Percentiles rank a stretch among this genome's conserved stretches.
phyloP scores from a whole-genome alignment of 2,329 filamentous ascomycete genomes.

The Aspergillus uvarum region DNA sequence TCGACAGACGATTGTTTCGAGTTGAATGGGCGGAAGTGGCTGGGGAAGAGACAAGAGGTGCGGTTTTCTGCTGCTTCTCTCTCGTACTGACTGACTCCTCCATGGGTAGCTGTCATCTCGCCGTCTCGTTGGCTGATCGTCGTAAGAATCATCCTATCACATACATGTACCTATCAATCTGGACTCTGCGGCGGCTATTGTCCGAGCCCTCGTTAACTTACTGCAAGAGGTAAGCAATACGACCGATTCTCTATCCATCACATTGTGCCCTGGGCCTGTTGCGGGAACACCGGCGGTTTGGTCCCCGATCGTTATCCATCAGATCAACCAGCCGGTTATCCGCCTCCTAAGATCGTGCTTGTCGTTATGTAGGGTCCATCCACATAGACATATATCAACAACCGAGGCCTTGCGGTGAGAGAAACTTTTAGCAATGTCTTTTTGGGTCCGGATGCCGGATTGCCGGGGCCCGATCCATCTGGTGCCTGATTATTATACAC shows the following conservation, averaged over 20 bases:
- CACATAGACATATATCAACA: too few relatives aligned
- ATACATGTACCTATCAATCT: neutral
- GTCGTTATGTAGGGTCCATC: too few relatives aligned
- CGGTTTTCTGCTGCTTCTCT: neutral
- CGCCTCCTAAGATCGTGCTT: too few relatives aligned
- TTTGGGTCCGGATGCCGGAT: neutral
- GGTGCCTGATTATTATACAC: neutral
- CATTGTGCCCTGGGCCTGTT: neutral
- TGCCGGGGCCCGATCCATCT: neutral
- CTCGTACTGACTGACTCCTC: too few relatives aligned
- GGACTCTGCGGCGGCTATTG: constrained; percentile 11
- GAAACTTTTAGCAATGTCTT: neutral
- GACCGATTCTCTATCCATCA: neutral
- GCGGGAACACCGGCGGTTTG: neutral
- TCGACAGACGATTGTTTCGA: neutral
- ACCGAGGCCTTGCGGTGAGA: too few relatives aligned
- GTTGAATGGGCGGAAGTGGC: neutral
- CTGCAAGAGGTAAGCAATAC: neutral
- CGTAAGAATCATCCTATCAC: constrained; percentile 1
- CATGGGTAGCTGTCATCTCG: neutral
- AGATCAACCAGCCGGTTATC: neutral
- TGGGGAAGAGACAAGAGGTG: neutral
- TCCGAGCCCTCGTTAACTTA: constrained; percentile 6
- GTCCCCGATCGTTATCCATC: neutral
- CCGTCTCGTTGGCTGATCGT: constrained; percentile 13